phyloP scores from a whole-genome alignment of 164 flowering plant species.

The Macadamia tetraphylla region DNA sequence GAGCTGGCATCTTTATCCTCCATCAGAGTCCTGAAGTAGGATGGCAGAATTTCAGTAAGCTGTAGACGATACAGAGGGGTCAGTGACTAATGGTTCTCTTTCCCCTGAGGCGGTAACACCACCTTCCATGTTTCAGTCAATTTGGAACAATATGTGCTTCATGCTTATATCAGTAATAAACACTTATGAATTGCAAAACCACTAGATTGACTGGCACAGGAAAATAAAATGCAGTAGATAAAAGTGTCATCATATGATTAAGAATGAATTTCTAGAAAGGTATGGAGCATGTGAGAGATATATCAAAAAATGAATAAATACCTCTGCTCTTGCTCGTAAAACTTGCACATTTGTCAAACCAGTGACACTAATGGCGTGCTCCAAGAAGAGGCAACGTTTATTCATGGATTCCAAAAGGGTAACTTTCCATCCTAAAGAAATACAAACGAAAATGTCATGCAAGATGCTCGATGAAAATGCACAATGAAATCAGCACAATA shows the following conservation, averaged over 20 bases:
- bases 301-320: constrained; percentile 12
- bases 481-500: neutral
- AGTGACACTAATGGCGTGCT: constrained; percentile 58
- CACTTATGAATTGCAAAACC: neutral
- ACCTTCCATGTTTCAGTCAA: neutral
- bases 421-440: constrained; percentile 57
- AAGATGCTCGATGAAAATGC: neutral
- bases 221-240: neutral
- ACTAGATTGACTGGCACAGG: neutral
- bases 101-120: neutral
- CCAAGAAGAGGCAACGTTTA: constrained; percentile 79
- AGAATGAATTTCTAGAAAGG: too few species aligned
- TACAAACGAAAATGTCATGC: constrained; percentile 9
- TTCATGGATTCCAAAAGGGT: constrained; percentile 80
- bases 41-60: neutral
- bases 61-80: neutral
- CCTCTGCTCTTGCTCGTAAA: constrained; percentile 87
- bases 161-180: constrained; percentile 29
- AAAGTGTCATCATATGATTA: neutral
- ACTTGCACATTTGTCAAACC: constrained; percentile 68
- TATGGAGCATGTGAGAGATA: too few species aligned
- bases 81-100: neutral
- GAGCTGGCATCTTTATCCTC: neutral
- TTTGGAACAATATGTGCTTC: neutral
- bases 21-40: neutral